Percentiles rank a stretch among this genome's conserved stretches.
phyloP scores from a whole-genome alignment of 805 yeast species.

The Saturnispora halmiae region DNA sequence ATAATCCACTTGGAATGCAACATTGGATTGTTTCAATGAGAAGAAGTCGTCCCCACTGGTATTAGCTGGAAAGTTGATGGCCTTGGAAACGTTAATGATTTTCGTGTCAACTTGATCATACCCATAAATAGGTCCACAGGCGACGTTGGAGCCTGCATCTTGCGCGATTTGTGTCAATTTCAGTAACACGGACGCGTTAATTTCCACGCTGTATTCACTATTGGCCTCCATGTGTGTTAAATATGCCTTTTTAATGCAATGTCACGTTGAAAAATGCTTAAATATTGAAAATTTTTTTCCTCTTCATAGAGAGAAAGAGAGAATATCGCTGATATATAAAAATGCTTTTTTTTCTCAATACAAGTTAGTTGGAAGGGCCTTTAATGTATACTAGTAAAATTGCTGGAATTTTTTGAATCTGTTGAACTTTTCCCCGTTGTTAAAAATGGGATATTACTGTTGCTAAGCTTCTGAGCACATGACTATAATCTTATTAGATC shows the following conservation, averaged over 20 bases:
- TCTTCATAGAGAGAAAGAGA: neutral
- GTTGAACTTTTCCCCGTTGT: too few species aligned
- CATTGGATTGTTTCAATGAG: conserved; percentile 47
- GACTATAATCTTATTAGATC: too few species aligned
- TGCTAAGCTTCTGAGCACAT: too few species aligned
- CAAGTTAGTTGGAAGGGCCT: too few species aligned
- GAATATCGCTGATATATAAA: too few species aligned
- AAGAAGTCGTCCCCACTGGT: conserved; percentile 40
- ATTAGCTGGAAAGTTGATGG: conserved; percentile 13
- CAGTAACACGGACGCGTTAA: conserved; percentile 46
- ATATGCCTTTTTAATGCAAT: neutral
- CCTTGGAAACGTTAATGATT: conserved; percentile 44
- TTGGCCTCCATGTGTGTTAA: conserved; percentile 3
- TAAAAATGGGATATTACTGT: too few species aligned
- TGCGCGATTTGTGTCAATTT: conserved; percentile 61
- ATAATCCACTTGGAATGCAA: conserved; percentile 59
- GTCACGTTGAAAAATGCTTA: neutral
- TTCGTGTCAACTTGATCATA: conserved; percentile 41
- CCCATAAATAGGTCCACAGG: conserved; percentile 70
- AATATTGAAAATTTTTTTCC: neutral
- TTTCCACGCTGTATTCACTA: conserved; percentile 27
- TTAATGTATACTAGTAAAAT: too few species aligned
- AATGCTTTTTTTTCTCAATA: too few species aligned
- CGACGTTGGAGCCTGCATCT: conserved; percentile 51
- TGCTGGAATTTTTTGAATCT: too few species aligned